phyloP scores from a whole-genome alignment of 768 basidiomycete species.

The Podaxis sp. region DNA sequence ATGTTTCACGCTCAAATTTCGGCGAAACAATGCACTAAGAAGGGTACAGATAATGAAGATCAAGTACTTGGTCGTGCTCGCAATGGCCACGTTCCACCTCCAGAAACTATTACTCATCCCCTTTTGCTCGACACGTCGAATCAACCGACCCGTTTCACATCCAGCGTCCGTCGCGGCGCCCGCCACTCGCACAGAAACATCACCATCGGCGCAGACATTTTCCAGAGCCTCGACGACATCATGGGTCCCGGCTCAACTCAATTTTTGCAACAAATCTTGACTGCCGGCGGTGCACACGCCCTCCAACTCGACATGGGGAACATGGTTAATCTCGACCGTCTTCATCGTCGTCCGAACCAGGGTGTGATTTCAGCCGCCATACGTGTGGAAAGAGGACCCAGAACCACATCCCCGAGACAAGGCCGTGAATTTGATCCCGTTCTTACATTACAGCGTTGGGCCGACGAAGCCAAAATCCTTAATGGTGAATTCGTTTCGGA shows the following conservation, averaged over 20 bases:
- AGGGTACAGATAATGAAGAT: conserved; percentile 47
- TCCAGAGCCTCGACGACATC: conserved; percentile 79
- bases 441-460: conserved; percentile 84
- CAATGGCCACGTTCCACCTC: conserved; percentile 47
- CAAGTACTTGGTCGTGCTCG: conserved; percentile 67
- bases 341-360: conserved; percentile 49
- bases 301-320: conserved; percentile 79
- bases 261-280: conserved; percentile 80
- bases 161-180: conserved; percentile 44
- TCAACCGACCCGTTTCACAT: conserved; percentile 39
- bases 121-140: conserved; percentile 68
- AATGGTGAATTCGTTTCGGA: conserved; percentile 74
- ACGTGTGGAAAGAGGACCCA: conserved; percentile 57
- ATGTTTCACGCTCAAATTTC: conserved; percentile 20
- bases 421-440: conserved; percentile 74
- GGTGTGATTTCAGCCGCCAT: conserved; percentile 53
- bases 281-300: conserved; percentile 59
- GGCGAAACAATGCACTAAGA: conserved; percentile 10
- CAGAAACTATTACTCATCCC: conserved; percentile 79
- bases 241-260: conserved; percentile 82
- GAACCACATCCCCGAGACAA: conserved; percentile 40
- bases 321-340: conserved; percentile 59
- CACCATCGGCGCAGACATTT: conserved; percentile 54
- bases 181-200: conserved; percentile 60
- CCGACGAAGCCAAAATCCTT: conserved; percentile 81